Evolutionary conservation across 768 basidiomycete genomes (phyloP).

Genomic region (Boletales sp.): DNA sequence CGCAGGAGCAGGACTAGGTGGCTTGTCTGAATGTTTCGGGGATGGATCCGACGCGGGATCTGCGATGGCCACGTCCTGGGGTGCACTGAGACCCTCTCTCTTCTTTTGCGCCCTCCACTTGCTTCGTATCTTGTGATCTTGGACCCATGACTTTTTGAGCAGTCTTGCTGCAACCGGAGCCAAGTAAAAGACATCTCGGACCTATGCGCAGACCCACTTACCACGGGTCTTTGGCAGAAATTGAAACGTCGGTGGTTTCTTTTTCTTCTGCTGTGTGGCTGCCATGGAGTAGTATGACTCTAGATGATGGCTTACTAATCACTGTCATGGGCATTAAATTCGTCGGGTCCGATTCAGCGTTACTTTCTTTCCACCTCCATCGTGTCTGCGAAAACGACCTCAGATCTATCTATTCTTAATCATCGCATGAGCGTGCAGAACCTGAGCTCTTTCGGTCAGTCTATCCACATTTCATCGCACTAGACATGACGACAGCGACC

Average conservation of each 20-base stretch:
- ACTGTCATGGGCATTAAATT: conserved; percentile 20
- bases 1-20: conserved; percentile 1
- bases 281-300: conserved; percentile 2
- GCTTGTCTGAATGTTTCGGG: conserved; percentile 1
- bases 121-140: conserved; percentile 70
- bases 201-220: conserved; percentile 25
- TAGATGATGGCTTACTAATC: conserved; percentile 23
- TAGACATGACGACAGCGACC: neutral
- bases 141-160: conserved; percentile 78
- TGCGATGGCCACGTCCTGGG: neutral
- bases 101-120: conserved; percentile 76
- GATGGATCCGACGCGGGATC: neutral
- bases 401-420: conserved; percentile 39
- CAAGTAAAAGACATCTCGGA: conserved; percentile 2
- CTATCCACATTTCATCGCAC: conserved; percentile 12
- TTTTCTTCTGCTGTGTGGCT: conserved; percentile 25
- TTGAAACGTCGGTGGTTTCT: conserved; percentile 66
- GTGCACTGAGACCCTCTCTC: conserved; percentile 35
- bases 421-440: conserved; percentile 96
- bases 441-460: conserved; percentile 71
- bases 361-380: conserved; percentile 24
- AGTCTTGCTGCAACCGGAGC: conserved; percentile 55
- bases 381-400: conserved; percentile 39
- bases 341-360: conserved; percentile 12
- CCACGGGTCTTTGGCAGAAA: conserved; percentile 65